phyloP scores from a whole-genome alignment of 805 yeast species.

The Pichia phayaonensis region DNA sequence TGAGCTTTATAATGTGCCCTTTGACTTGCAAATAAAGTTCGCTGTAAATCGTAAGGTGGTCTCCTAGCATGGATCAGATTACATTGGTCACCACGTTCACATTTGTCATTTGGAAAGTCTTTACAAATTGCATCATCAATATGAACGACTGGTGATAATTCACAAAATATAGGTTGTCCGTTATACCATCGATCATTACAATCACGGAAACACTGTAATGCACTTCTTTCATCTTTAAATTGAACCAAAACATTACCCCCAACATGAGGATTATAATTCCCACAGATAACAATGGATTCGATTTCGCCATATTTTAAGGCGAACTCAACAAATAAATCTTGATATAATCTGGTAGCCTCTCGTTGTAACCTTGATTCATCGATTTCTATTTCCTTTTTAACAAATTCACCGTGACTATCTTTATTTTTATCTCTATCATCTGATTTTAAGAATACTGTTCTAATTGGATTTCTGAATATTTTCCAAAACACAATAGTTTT shows the following conservation, averaged over 20 bases:
- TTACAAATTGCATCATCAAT: conserved; percentile 70
- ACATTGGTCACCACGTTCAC: conserved; percentile 78
- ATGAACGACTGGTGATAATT: conserved; percentile 65
- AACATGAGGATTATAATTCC: conserved; percentile 73
- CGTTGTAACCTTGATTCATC: conserved; percentile 32
- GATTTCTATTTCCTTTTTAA: background rate
- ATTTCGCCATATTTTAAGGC: conserved; percentile 41
- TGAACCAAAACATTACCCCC: conserved; percentile 79
- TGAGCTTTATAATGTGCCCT: conserved; percentile 5
- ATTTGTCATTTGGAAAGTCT: conserved; percentile 52
- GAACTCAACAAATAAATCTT: conserved; percentile 64
- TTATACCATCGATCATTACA: conserved; percentile 80
- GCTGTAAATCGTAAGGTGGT: conserved; percentile 33
- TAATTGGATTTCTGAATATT: conserved; percentile 51
- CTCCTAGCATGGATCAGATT: conserved; percentile 75
- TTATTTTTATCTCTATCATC: background rate
- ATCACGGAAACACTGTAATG: conserved; percentile 48
- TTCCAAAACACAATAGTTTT: conserved; percentile 58
- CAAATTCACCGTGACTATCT: conserved; percentile 3
- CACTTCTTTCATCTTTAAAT: conserved; percentile 48
- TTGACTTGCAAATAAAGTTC: conserved; percentile 17
- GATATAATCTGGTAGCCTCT: conserved; percentile 54
- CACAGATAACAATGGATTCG: conserved; percentile 65
- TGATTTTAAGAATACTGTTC: conserved; percentile 26
- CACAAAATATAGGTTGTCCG: conserved; percentile 70